Conservation (phyloP, 1,284 basidiomycete species). For the Leccinum solheimii region DNA sequence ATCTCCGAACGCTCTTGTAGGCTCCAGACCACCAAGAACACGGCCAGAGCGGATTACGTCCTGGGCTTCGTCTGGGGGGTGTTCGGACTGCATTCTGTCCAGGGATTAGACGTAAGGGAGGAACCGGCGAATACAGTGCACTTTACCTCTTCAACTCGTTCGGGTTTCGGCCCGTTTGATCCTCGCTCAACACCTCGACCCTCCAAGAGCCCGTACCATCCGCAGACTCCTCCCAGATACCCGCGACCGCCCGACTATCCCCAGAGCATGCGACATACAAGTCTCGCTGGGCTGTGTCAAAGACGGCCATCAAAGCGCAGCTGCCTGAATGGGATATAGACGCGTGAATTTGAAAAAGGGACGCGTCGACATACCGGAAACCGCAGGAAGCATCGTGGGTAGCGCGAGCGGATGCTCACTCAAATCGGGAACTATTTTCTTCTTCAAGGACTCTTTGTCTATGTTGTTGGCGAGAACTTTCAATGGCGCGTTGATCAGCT, state of each 20-base stretch:
- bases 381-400: conserved; percentile 75
- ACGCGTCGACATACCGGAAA: conserved; percentile 51
- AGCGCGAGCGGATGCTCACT: conserved; percentile 69
- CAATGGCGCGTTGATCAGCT: conserved; percentile 78
- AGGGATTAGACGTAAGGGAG: conserved; percentile 11
- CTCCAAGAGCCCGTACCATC: conserved; percentile 73
- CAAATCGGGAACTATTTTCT: conserved; percentile 61
- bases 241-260: conserved; percentile 94
- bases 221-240: conserved; percentile 75
- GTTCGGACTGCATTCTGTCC: conserved; percentile 82
- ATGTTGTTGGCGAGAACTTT: conserved; percentile 65
- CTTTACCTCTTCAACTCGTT: conserved; percentile 73
- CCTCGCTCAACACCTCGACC: conserved; percentile 90
- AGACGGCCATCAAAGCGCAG: conserved; percentile 82
- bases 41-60: conserved; percentile 86
- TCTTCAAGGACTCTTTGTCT: conserved; percentile 50
- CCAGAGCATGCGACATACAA: conserved; percentile 92
- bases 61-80: conserved; percentile 79
- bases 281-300: conserved; percentile 81
- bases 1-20: conserved; percentile 94
- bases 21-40: conserved; percentile 91
- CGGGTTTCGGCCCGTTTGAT: conserved; percentile 92
- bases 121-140: background rate
- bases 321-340: conserved; percentile 55
- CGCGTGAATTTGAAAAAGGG: background rate